phyloP scores from a whole-genome alignment of 2,329 filamentous ascomycete genomes.

The Metarhizium sp. region DNA sequence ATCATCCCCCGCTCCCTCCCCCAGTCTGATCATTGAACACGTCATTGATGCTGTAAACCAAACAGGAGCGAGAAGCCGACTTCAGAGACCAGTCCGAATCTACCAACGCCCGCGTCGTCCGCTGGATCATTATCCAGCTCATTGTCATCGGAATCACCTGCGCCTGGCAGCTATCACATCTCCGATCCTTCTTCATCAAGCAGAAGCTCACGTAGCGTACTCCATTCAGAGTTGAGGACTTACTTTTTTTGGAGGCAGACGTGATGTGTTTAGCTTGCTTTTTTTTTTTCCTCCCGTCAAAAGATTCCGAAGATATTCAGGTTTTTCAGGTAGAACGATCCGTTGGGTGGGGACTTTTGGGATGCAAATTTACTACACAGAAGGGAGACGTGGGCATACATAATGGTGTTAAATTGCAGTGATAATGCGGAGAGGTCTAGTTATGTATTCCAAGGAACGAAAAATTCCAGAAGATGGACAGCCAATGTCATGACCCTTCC shows the following conservation, averaged over 20 bases:
- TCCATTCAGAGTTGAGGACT: background rate
- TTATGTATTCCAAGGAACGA: background rate
- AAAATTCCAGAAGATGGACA: background rate
- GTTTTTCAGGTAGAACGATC: background rate
- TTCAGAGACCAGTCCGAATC: slow-evolving; percentile 96
- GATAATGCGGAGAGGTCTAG: background rate
- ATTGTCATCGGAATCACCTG: slow-evolving; percentile 78
- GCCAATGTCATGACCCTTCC: background rate
- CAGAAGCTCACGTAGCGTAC: slow-evolving; percentile 78
- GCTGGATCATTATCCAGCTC: slow-evolving; percentile 90
- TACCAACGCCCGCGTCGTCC: slow-evolving; percentile 83
- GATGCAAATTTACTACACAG: background rate
- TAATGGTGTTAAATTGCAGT: background rate
- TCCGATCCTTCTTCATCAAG: slow-evolving; percentile 98
- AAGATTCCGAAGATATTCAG: background rate
- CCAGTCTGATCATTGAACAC: too few relatives aligned
- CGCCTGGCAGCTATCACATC: slow-evolving; percentile 92
- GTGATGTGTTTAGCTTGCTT: background rate
- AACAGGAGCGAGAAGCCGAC: slow-evolving; percentile 91
- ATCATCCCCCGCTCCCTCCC: too few relatives aligned
- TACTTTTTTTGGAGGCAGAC: background rate
- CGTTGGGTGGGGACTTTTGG: background rate
- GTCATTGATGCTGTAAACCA: background rate
- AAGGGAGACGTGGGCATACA: background rate
- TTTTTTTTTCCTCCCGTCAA: background rate